phyloP scores from a whole-genome alignment of 495 filamentous ascomycete species.

The Penicillium ucsense region DNA sequence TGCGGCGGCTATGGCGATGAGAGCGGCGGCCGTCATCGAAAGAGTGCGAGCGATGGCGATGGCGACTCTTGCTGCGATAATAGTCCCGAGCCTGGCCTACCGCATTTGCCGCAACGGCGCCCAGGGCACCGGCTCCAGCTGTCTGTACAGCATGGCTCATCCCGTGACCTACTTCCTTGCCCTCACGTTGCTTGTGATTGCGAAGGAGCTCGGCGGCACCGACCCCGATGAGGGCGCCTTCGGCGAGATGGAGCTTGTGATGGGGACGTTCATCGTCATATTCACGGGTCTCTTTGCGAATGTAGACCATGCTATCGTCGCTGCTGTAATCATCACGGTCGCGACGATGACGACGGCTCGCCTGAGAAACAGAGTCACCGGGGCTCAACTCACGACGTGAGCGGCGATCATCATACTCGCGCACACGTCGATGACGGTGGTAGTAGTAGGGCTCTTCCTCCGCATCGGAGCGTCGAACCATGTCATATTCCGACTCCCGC shows the following conservation, averaged over 20 bases:
- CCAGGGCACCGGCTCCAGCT: slow-evolving; percentile 69
- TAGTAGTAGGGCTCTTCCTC: slow-evolving; percentile 52
- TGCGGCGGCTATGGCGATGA: slow-evolving; percentile 26
- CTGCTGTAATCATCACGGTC: slow-evolving; percentile 42
- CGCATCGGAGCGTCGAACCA: slow-evolving; percentile 55
- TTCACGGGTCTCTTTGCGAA: slow-evolving; percentile 44
- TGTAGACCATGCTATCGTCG: slow-evolving; percentile 55
- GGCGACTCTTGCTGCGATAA: slow-evolving; percentile 56
- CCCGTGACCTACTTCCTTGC: slow-evolving; percentile 45
- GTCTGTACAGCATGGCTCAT: slow-evolving; percentile 62
- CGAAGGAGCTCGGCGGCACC: slow-evolving; percentile 66
- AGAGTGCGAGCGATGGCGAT: slow-evolving; percentile 37
- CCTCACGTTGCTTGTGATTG: slow-evolving; percentile 52
- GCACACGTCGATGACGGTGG: slow-evolving; percentile 47
- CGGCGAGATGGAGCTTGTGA: slow-evolving; percentile 74
- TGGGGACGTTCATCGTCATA: slow-evolving; percentile 48
- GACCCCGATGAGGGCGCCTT: slow-evolving; percentile 73
- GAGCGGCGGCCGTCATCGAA: slow-evolving; percentile 41
- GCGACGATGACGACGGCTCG: slow-evolving; percentile 25
- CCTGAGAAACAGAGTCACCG: slow-evolving; percentile 49
- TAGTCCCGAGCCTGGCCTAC: slow-evolving; percentile 62
- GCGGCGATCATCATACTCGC: slow-evolving; percentile 45
- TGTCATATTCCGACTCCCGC: slow-evolving; percentile 56
- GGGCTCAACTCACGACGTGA: slow-evolving; percentile 47
- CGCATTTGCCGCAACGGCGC: slow-evolving; percentile 73